phyloP scores from a whole-genome alignment of 2,329 filamentous ascomycete species.

The Neospermospora avenae region DNA sequence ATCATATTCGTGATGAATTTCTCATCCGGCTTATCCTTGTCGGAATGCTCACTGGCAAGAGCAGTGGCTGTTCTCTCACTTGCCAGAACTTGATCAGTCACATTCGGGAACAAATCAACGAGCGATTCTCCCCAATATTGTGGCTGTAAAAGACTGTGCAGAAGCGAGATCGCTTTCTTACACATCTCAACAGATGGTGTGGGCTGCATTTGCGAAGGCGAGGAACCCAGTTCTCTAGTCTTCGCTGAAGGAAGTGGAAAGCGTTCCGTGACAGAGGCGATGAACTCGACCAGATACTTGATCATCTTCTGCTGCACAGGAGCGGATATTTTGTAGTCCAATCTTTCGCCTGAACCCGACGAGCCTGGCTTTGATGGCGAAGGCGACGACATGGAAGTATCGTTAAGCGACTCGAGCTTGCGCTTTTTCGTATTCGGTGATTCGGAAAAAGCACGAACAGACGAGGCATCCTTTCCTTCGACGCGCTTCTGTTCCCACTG shows the following conservation, averaged over 20 bases:
- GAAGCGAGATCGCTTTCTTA: constrained; percentile 76
- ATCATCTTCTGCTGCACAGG: constrained; percentile 74
- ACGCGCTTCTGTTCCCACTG: constrained; percentile 87
- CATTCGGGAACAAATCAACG: constrained; percentile 85
- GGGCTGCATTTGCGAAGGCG: constrained; percentile 46
- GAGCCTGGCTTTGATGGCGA: constrained; percentile 46
- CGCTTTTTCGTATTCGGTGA: constrained; percentile 75
- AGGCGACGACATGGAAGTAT: constrained; percentile 52
- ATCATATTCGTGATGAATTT: constrained; percentile 85
- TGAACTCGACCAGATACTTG: constrained; percentile 94
- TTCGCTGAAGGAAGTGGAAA: constrained; percentile 73
- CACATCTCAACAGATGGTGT: constrained; percentile 71
- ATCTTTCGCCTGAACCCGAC: constrained; percentile 47
- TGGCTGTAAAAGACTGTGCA: constrained; percentile 81
- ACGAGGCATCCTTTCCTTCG: constrained; percentile 49
- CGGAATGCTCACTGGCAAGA: constrained; percentile 55
- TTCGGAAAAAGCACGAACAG: constrained; percentile 50
- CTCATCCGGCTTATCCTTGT: constrained; percentile 73
- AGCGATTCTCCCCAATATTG: constrained; percentile 91
- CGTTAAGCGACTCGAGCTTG: constrained; percentile 56
- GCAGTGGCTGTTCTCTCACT: constrained; percentile 70
- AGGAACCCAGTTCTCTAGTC: constrained; percentile 50
- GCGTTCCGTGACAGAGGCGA: constrained; percentile 82
- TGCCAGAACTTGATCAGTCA: constrained; percentile 80
- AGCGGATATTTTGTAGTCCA: constrained; percentile 66